Conservation (phyloP, 352 stramenopile species). For the Pythium brachiatum region DNA sequence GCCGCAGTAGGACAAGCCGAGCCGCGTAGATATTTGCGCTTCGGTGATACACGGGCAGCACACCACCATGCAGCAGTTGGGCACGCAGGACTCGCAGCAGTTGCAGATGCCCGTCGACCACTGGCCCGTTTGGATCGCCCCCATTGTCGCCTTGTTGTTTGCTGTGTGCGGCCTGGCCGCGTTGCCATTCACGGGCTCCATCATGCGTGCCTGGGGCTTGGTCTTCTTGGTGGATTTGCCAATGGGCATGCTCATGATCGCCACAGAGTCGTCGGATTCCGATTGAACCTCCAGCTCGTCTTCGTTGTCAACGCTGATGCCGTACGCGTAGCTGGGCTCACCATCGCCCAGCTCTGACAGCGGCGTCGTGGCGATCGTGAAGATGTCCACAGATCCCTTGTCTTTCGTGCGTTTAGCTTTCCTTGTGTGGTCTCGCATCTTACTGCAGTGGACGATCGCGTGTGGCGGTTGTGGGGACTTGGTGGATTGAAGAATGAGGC, state of each 20-base stretch:
- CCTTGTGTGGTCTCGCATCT: too few relatives aligned
- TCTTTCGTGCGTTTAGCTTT: too few relatives aligned
- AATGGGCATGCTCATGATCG: not conserved
- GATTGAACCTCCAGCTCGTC: not conserved
- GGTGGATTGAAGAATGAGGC: too few relatives aligned
- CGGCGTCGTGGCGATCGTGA: not conserved
- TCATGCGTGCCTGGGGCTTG: not conserved
- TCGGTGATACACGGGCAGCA: constrained; percentile 24
- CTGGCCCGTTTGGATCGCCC: not conserved
- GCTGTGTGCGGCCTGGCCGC: not conserved
- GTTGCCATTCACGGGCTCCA: not conserved
- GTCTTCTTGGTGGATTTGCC: not conserved
- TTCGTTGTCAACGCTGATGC: not conserved
- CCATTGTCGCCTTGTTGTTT: not conserved
- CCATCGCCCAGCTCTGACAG: not conserved
- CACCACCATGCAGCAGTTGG: constrained; percentile 27
- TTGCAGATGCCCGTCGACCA: constrained; percentile 18
- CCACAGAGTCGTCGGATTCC: not conserved
- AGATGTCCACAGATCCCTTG: too few relatives aligned
- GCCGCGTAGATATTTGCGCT: constrained; percentile 17
- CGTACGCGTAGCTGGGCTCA: not conserved
- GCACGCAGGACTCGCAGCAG: constrained; percentile 19
- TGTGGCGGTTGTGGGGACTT: too few relatives aligned
- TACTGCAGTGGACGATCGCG: too few relatives aligned
- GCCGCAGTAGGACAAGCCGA: too few relatives aligned